Evolutionary conservation across 768 basidiomycete species (phyloP), one percentile per base, ranked within the genome.

Genomic region (Russula dissimulans): DNA sequence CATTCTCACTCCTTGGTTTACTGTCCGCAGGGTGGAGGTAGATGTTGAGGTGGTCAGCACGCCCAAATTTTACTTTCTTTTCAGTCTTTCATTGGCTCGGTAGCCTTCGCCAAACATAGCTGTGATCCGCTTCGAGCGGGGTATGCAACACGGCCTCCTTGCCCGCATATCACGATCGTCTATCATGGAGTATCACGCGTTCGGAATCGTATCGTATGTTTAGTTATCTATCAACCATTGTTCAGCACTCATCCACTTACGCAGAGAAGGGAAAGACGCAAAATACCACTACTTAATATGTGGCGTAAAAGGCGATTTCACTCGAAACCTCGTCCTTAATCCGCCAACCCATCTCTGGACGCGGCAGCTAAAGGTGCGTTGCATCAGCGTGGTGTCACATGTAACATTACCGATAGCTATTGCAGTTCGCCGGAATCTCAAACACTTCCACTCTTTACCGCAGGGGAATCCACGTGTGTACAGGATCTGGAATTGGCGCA

Each of bases 221-320:
- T 54, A 6, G 9, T 26, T 18, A 6, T 3, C 29, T 14, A n/a
- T 43, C 29, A 4, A 17, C 42, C 54, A 50, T 36, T 46, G 62
- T 56, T 44, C 68, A 59, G 53, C 66, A 47, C 29, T 41, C 31
- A 46, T 17, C 42, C 9, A 54, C 17, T 56, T 57, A 49, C 11
- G 32, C 67, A 88, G 88, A 18, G 87, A 89, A 71, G 86, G 86
- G 34, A 77, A 74, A 2, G 79, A 88, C 63, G 82, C 89, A 9
- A 83, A 86, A 66, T 82, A 86, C 63, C 89, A 90, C 70, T 91
- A 88, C 73, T 75, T 91, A 76, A 86, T 90, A 54, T 86, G 85
- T 66, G 88, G 89, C 67, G 87, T 89, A 53, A 87, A 88, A 75
- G 84, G 87, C 48, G 89, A 91, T 71, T 91, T 91, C 71, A 91